Conservation (phyloP, 352 stramenopile species). For the Globisporangium nodosum region DNA sequence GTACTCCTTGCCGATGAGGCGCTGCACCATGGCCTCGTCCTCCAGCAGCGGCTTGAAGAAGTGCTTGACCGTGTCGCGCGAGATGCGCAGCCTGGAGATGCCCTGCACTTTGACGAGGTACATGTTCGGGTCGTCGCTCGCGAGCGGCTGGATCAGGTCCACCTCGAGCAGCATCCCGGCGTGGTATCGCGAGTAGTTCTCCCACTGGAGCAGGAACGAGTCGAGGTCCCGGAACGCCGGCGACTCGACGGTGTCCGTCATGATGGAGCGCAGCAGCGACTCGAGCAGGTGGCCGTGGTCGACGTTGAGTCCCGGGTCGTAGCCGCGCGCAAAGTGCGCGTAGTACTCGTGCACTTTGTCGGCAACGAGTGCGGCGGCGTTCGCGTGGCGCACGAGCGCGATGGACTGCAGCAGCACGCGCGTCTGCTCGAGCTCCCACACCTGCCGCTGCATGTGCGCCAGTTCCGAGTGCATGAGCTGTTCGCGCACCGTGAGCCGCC, state of each 20-base stretch:
- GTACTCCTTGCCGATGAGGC: constrained; percentile 53
- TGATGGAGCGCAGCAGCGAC: constrained; percentile 34
- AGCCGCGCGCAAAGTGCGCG: constrained; percentile 34
- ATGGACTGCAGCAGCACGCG: constrained; percentile 38
- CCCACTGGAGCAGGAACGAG: constrained; percentile 47
- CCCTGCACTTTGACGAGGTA: constrained; percentile 40
- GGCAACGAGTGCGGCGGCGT: constrained; percentile 29
- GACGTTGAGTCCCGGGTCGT: constrained; percentile 23
- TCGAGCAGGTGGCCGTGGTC: constrained; percentile 22
- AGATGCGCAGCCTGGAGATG: constrained; percentile 44
- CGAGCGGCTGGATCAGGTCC: constrained; percentile 29
- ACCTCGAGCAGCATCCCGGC: constrained; percentile 30
- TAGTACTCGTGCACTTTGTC: constrained; percentile 49
- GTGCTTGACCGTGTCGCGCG: constrained; percentile 50
- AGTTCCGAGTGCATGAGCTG: constrained; percentile 24
- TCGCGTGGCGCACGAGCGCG: constrained; percentile 34
- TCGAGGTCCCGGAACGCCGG: constrained; percentile 42
- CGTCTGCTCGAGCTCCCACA: constrained; percentile 38
- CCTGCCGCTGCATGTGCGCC: constrained; percentile 26
- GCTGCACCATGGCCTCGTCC: constrained; percentile 58
- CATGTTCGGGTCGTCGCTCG: constrained; percentile 24
- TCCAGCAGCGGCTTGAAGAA: constrained; percentile 53
- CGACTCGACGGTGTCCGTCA: constrained; percentile 46
- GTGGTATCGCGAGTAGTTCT: constrained; percentile 62
- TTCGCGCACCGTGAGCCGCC: constrained; percentile 24